Percentiles rank a stretch among this genome's conserved stretches.
phyloP scores from a whole-genome alignment of 1,139 yeast species.

The Kodamaea arcana region DNA sequence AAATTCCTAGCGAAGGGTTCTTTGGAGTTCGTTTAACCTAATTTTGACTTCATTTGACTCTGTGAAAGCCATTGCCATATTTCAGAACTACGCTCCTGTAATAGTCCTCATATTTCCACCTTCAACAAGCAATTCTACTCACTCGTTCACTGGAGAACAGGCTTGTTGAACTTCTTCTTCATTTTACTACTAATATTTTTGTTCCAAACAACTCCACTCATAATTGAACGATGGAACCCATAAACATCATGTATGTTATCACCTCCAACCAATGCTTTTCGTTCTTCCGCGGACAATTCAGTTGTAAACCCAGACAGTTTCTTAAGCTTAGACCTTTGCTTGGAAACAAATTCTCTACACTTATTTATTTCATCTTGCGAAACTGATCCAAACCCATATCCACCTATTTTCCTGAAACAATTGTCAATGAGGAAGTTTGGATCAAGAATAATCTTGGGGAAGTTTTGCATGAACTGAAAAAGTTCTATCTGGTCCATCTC shows the following conservation, averaged over 20 bases:
- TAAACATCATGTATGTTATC: constrained; percentile 43
- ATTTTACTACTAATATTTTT: constrained; percentile 48
- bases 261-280: constrained; percentile 28
- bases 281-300: constrained; percentile 39
- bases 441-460: constrained; percentile 69
- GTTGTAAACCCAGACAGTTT: constrained; percentile 33
- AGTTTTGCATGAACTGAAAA: constrained; percentile 80
- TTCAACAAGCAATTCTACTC: no score
- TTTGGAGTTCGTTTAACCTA: no score
- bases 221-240: constrained; percentile 48
- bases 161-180: constrained; percentile 37
- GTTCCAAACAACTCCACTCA: constrained; percentile 58
- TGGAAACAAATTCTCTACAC: constrained; percentile 72
- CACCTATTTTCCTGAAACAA: constrained; percentile 71
- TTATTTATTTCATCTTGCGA: constrained; percentile 78
- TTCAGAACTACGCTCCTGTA: no score
- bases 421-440: constrained; percentile 67
- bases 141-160: constrained; percentile 1
- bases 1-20: no score
- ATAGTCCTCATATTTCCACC: no score
- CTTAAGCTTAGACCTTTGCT: constrained; percentile 46
- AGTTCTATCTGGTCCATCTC: constrained; percentile 75
- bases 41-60: no score
- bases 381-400: constrained; percentile 62
- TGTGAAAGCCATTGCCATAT: no score